Evolutionary conservation across 2,329 filamentous ascomycete genomes (phyloP).

Genomic region (Cordyceps cateniannulata): DNA sequence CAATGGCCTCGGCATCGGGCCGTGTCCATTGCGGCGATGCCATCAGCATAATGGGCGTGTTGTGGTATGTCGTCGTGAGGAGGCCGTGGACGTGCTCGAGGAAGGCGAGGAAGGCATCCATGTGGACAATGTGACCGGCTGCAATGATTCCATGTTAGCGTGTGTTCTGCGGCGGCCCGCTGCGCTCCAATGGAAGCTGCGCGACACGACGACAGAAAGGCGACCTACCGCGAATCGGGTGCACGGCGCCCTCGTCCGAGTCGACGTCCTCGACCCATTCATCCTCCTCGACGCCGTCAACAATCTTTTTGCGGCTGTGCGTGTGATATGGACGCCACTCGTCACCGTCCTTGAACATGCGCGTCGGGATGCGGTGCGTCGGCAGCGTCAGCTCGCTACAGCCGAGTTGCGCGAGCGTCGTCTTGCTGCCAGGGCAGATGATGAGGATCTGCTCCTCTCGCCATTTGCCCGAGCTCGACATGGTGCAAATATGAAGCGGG

Average conservation of each 20-base stretch:
- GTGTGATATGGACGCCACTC: slow-evolving; percentile 73
- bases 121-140: slow-evolving; percentile 79
- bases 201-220: neutral
- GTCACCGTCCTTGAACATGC: slow-evolving; percentile 88
- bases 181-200: neutral
- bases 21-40: slow-evolving; percentile 86
- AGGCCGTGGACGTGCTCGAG: slow-evolving; percentile 87
- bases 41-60: slow-evolving; percentile 89
- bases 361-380: slow-evolving; percentile 77
- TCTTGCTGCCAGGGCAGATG: slow-evolving; percentile 79
- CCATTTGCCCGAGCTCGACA: slow-evolving; percentile 55
- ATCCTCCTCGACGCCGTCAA: slow-evolving; percentile 46
- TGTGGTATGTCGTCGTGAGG: slow-evolving; percentile 88
- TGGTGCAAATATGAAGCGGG: slow-evolving; percentile 23
- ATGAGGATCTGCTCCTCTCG: slow-evolving; percentile 61
- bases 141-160: slow-evolving; percentile 17
- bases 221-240: slow-evolving; percentile 61
- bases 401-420: slow-evolving; percentile 84
- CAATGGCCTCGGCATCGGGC: slow-evolving; percentile 78
- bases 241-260: slow-evolving; percentile 82
- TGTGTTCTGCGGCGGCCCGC: neutral
- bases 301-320: slow-evolving; percentile 53
- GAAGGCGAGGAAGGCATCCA: slow-evolving; percentile 89
- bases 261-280: slow-evolving; percentile 85
- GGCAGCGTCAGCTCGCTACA: slow-evolving; percentile 88